These are phyloP conservation scores for Rutstroemia sp. DNA, from an alignment of 2,329 filamentous ascomycete species.

Conservation along the genomic window DNA sequence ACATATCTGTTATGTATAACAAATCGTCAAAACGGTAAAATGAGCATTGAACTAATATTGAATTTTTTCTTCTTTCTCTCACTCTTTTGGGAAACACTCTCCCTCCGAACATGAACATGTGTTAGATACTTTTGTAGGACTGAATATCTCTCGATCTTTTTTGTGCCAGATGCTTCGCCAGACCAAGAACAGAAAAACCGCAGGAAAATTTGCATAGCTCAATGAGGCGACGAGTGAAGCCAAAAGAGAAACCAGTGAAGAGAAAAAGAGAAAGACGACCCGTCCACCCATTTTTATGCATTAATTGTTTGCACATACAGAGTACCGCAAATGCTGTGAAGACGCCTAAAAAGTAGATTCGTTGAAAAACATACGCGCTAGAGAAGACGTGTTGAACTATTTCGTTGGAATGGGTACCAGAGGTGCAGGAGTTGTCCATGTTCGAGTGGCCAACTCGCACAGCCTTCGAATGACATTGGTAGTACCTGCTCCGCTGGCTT, in stretches of 20 bases:
- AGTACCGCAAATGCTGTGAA: constrained; percentile 1
- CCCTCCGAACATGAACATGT: too few species aligned
- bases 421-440: constrained; percentile 22
- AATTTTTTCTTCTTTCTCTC: too few species aligned
- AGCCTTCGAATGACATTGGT: constrained; percentile 67
- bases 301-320: constrained; percentile 1
- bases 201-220: too few species aligned
- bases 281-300: constrained; percentile 6
- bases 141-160: too few species aligned
- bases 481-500: constrained; percentile 60
- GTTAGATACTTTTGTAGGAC: too few species aligned
- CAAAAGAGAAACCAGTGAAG: background rate
- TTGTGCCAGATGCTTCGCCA: too few species aligned
- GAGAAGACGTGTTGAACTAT: background rate
- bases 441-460: constrained; percentile 55
- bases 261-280: background rate
- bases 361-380: background rate
- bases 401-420: background rate
- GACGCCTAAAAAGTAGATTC: constrained; percentile 7
- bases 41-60: too few species aligned
- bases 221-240: too few species aligned
- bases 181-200: too few species aligned
- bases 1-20: too few species aligned
- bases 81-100: too few species aligned
- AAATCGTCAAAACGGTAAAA: too few species aligned